Conservation (phyloP, 2,329 filamentous ascomycete genomes). For the Botrytis fabae region DNA sequence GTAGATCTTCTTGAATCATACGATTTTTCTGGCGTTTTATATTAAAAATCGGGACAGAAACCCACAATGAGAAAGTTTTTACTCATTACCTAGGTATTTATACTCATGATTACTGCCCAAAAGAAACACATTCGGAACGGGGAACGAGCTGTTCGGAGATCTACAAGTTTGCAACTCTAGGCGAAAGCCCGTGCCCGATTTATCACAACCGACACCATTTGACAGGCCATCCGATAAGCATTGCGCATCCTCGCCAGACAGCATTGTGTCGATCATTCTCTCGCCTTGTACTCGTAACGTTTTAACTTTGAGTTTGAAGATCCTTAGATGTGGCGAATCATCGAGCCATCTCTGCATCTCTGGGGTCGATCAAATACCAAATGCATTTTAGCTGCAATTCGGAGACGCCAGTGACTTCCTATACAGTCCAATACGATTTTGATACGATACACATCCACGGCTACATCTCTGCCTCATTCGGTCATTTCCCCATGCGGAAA, state of each 20-base stretch:
- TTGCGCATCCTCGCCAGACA: background rate
- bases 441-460: background rate
- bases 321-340: constrained; percentile 17
- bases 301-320: constrained; percentile 6
- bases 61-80: constrained; percentile 28
- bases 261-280: constrained; percentile 14
- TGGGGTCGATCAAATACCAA: constrained; percentile 12
- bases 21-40: constrained; percentile 11
- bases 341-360: constrained; percentile 6
- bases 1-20: constrained; percentile 12
- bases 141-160: constrained; percentile 8
- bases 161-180: constrained; percentile 12
- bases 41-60: constrained; percentile 21
- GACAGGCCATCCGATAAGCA: constrained; percentile 13
- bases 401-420: background rate
- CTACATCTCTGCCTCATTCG: constrained; percentile 6
- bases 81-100: background rate
- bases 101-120: constrained; percentile 17
- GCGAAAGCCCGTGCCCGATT: constrained; percentile 13
- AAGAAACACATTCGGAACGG: background rate
- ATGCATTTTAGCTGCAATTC: background rate
- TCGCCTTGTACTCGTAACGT: constrained; percentile 8
- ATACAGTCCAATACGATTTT: background rate
- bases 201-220: constrained; percentile 15
- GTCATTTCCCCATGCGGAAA: background rate